Base-by-base conservation (phyloP, 768 basidiomycete species). In the Mycena polygramma region DNA sequence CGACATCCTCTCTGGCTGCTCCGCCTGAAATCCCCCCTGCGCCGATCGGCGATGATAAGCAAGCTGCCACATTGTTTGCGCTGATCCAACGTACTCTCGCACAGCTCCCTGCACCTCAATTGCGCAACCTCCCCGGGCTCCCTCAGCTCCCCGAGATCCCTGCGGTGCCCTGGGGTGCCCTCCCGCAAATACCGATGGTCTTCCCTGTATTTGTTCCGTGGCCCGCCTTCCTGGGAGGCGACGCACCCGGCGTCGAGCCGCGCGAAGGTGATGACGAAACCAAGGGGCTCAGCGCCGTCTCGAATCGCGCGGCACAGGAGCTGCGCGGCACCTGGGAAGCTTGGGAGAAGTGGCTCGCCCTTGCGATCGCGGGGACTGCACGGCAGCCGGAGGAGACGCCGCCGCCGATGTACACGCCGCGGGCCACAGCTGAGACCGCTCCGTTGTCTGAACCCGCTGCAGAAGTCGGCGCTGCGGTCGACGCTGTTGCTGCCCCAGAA, bases 171-270 rank as follows among this genome's bases (percentile, higher is more conserved):
- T 91, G 90, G 91, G 84, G 77, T 53, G 86, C 86, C 35, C 76
- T 92, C 19, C 90, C 90, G 7, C 91, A 92, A 70, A 85, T 92
- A 66, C 91, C 91, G 2, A 84, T 93, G 80, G 92, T 93, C 15
- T 94, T 95, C 86, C 93, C 94, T 20, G 87, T 94, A 26, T 87
- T 91, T 68, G 89, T 94, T 19, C 92, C 94, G 24, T 91, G 89
- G 89, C 86, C 89, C 1, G 86, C 90, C 20, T 88, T 94, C 79
- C 82, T 91, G 65, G 87, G 89, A 62, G 88, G 87, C 17, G 84
- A 84, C 48, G 76, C 80, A 24, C 75, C 76, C 49, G 75, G 66
- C 55, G 57, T 73, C 48, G 80, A 79, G 61, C 76, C 79, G 39
- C 81, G 77, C 35, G 81, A 81, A 51, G 79, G 75, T 11, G 80